phyloP scores from a whole-genome alignment of 495 filamentous ascomycete genomes.

The Aspergillus kassunensis region DNA sequence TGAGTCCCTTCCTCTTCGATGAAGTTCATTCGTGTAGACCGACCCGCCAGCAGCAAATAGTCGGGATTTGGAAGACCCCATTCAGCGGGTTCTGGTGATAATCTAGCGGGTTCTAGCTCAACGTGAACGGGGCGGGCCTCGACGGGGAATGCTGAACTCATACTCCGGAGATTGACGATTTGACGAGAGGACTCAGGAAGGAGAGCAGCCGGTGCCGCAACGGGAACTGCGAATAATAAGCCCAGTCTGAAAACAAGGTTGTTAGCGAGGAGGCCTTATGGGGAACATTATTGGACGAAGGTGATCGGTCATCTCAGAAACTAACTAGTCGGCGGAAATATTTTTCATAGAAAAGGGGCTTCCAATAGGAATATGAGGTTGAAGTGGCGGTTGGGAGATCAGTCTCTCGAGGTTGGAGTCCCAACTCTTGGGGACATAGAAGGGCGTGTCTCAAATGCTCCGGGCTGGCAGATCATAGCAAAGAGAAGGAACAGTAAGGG shows the following conservation, averaged over 20 bases:
- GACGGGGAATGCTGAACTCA: conserved; percentile 11
- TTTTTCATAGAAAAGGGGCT: conserved; percentile 1
- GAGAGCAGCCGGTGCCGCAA: neutral
- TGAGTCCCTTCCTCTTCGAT: neutral
- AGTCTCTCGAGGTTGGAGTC: neutral
- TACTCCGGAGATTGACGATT: conserved; percentile 4
- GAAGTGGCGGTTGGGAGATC: neutral
- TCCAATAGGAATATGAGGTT: neutral
- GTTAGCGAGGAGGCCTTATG: neutral
- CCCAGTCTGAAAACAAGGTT: conserved; percentile 1
- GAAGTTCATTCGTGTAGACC: no score
- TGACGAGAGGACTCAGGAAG: conserved; percentile 1
- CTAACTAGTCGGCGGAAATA: neutral
- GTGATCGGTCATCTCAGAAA: conserved; percentile 1
- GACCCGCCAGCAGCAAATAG: neutral
- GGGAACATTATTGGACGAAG: neutral
- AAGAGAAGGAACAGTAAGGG: conserved; percentile 8
- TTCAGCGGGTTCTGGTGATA: conserved; percentile 22
- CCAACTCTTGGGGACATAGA: neutral
- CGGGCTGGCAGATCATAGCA: conserved; percentile 13
- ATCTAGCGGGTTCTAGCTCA: conserved; percentile 28
- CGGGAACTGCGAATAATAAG: neutral
- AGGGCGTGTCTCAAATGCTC: neutral
- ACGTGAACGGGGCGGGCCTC: conserved; percentile 14
- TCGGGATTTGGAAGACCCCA: conserved; percentile 18